phyloP scores from a whole-genome alignment of 208 protist genomes.

The Trypanosomatidae sp. region DNA sequence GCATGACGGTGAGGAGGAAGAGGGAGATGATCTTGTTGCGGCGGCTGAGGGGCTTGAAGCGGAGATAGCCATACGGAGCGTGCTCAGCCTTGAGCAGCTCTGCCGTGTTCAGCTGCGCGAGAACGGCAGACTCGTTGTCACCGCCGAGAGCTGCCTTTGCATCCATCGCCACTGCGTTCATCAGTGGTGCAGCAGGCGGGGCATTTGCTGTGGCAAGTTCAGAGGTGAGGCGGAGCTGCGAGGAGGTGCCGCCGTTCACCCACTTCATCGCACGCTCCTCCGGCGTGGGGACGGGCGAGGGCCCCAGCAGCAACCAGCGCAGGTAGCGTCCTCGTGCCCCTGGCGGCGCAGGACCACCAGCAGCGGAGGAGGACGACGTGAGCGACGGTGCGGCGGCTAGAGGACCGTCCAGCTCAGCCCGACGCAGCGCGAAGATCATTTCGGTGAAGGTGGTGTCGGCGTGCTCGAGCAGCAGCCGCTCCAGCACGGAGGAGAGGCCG shows the following conservation, averaged over 20 bases:
- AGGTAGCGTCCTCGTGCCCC: slow-evolving; percentile 21
- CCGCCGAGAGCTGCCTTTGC: background rate
- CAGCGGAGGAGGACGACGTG: slow-evolving; percentile 5
- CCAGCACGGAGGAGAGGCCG: slow-evolving; percentile 34
- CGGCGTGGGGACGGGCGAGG: slow-evolving; percentile 39
- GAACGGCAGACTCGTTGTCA: slow-evolving; percentile 2
- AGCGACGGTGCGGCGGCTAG: slow-evolving; percentile 13
- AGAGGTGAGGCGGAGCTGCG: slow-evolving; percentile 17
- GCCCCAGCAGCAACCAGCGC: slow-evolving; percentile 51
- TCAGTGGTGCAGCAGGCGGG: background rate
- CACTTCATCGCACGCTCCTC: slow-evolving; percentile 54
- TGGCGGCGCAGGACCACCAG: background rate
- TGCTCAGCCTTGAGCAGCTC: slow-evolving; percentile 47
- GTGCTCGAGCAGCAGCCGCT: slow-evolving; percentile 60
- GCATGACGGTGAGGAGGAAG: slow-evolving; percentile 58
- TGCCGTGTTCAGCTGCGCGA: slow-evolving; percentile 22
- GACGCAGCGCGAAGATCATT: slow-evolving; percentile 70
- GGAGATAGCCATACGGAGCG: slow-evolving; percentile 68
- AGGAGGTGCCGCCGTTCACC: slow-evolving; percentile 22
- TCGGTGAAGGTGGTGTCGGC: slow-evolving; percentile 74
- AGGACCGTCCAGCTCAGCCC: slow-evolving; percentile 31
- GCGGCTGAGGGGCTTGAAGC: slow-evolving; percentile 43
- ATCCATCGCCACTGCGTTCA: slow-evolving; percentile 5
- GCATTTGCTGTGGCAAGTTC: background rate
- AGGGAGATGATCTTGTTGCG: slow-evolving; percentile 49